Evolutionary conservation across 2,329 filamentous ascomycete species (phyloP), one percentile per base, ranked within the genome.

Genomic region (Cladobotryum mycophilum): DNA sequence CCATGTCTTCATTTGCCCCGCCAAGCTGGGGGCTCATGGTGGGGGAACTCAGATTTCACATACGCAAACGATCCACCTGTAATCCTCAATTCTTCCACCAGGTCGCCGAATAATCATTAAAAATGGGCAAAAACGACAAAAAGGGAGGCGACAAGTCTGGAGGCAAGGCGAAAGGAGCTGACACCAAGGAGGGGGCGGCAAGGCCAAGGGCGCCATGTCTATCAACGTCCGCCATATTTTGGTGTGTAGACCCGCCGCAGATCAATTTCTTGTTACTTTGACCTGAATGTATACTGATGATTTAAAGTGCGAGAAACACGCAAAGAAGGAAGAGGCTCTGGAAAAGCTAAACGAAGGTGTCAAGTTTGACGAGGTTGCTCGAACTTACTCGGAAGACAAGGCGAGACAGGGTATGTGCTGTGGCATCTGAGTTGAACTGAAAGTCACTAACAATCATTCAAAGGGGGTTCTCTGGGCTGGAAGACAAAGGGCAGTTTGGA

Each of bases 171-270:
- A 60, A 59, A 37, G 61, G 56, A 15, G 60, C 53, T 6, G 60
- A 61, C 36, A 67, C 66, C 17, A 65, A 66, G 46, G 62, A 60
- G 3, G 62, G 65, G 59, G 72, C 40, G 66, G 66, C 47, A 72
- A 73, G 55, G 58, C 62, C 17, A 74, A 74, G 49, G 86, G 81
- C 20, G 84, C 82, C 1, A 82, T 84, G 60, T 76, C 75, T 52
- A 86, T 89, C 70, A 88, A 88, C 61, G 84, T 86, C 47, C 79
- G 86, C 38, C 86, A 90, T 66, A 88, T 89, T 53, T 67, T 88
- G 61, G 77, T 79, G 58, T 48, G 67, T 55, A n/a, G 33, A 15
- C 15, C 9, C 13, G 30, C 25, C 18, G 13, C 3, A 9, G 18
- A 41, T 36, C 15, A 7, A 38, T 5, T 4, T 5, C 36, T 38